Percentiles rank a stretch among this genome's conserved stretches.
These are phyloP conservation scores for Hygrophila difformis DNA, from an alignment of 257 asterid genomes.

Conservation along the genomic window DNA sequence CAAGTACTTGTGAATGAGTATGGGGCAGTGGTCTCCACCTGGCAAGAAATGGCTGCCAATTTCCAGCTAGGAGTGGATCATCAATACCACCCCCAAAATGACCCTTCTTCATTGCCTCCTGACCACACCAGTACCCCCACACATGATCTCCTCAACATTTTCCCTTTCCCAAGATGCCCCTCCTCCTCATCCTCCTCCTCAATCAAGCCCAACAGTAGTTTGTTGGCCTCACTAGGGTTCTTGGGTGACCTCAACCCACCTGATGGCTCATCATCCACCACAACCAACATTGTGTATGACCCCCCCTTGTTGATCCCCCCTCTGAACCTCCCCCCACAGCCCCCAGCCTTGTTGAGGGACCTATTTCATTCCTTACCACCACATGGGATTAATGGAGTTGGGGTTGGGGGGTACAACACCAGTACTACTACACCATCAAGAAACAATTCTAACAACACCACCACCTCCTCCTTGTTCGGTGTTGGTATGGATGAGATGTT, in stretches of 20 bases:
- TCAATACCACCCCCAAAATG: conserved; percentile 13
- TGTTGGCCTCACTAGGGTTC: conserved; percentile 60
- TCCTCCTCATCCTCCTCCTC: conserved; percentile 29
- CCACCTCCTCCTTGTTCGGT: conserved; percentile 43
- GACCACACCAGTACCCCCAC: conserved; percentile 27
- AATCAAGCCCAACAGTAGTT: conserved; percentile 27
- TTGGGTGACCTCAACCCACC: conserved; percentile 41
- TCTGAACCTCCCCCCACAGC: conserved; percentile 66
- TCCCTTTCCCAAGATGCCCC: conserved; percentile 54
- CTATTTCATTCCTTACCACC: conserved; percentile 64
- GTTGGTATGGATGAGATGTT: conserved; percentile 58
- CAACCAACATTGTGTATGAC: conserved; percentile 36
- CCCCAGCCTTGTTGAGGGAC: conserved; percentile 71
- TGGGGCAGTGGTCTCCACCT: too few relatives aligned
- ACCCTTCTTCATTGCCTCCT: conserved; percentile 20
- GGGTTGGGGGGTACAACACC: conserved; percentile 31
- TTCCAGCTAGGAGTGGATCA: conserved; percentile 17
- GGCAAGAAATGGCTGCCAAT: conserved; percentile 44
- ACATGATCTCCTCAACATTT: conserved; percentile 56
- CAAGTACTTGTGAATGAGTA: conserved; percentile 25
- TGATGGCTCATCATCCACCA: conserved; percentile 19
- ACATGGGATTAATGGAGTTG: conserved; percentile 31
- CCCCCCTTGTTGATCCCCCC: conserved; percentile 75
- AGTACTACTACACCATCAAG: too few relatives aligned
- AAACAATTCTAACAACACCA: too few relatives aligned